These are phyloP conservation scores for Penicillium occitanis DNA, from an alignment of 2,329 filamentous ascomycete genomes.

Conservation along the genomic window DNA sequence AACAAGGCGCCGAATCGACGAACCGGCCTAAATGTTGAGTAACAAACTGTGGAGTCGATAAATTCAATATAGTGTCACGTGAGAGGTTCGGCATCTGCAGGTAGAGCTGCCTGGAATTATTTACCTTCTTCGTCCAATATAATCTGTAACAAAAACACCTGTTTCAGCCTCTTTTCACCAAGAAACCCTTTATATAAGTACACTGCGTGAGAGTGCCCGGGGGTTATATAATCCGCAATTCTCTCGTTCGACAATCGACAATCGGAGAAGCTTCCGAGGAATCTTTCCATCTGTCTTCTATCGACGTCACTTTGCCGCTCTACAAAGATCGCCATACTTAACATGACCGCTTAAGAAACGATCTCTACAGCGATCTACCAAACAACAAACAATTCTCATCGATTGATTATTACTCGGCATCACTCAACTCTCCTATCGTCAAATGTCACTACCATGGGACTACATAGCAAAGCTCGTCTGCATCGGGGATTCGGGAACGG, in stretches of 20 bases:
- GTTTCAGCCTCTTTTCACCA: not conserved
- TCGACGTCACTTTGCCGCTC: conserved; percentile 14
- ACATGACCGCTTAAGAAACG: not conserved
- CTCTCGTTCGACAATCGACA: not conserved
- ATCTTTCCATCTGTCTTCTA: not conserved
- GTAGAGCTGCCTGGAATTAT: conserved; percentile 3
- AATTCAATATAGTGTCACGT: not conserved
- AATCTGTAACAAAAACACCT: not conserved
- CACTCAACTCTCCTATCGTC: not conserved
- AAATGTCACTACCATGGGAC: conserved; percentile 72
- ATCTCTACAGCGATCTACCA: not conserved
- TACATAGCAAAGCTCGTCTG: conserved; percentile 99
- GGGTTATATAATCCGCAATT: not conserved
- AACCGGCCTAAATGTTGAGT: not conserved
- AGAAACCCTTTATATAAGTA: not conserved
- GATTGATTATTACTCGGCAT: not conserved
- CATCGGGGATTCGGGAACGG: conserved; percentile 93
- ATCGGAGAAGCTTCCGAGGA: conserved; percentile 1
- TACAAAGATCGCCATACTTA: not conserved
- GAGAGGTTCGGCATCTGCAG: not conserved
- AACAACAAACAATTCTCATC: not conserved
- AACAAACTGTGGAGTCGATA: not conserved
- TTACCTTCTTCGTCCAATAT: not conserved
- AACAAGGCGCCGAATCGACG: conserved; percentile 2
- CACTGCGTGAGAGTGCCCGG: not conserved